These are phyloP conservation scores for Annulohypoxylon nitens DNA, from an alignment of 495 filamentous ascomycete species.

Conservation along the genomic window DNA sequence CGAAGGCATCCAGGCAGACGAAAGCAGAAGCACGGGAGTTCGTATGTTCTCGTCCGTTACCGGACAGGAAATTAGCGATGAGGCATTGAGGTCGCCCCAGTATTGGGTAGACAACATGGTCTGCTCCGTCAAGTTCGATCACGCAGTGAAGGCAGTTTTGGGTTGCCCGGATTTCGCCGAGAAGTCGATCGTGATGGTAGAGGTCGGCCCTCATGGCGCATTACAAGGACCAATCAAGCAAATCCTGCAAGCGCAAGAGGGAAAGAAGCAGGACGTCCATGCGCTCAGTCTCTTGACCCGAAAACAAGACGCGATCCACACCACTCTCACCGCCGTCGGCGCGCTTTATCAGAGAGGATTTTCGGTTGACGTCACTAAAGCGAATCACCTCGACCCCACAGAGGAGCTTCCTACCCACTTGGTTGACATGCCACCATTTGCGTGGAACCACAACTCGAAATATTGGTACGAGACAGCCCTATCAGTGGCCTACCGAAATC, in stretches of 20 bases:
- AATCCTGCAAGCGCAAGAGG: constrained; percentile 51
- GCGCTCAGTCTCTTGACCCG: constrained; percentile 46
- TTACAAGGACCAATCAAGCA: constrained; percentile 65
- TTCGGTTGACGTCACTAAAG: constrained; percentile 56
- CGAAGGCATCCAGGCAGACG: constrained; percentile 28
- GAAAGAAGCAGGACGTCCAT: constrained; percentile 26
- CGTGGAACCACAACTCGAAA: constrained; percentile 57
- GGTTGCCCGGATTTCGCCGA: constrained; percentile 26
- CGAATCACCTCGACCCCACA: constrained; percentile 44
- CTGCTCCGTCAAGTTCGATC: constrained; percentile 56
- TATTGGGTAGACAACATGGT: constrained; percentile 62
- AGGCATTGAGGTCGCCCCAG: constrained; percentile 46
- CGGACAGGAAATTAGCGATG: constrained; percentile 48
- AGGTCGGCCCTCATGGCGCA: constrained; percentile 70
- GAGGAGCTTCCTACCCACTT: constrained; percentile 42
- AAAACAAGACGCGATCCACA: constrained; percentile 49
- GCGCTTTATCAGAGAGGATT: constrained; percentile 54
- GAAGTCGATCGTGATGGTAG: constrained; percentile 55
- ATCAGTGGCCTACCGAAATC: constrained; percentile 58
- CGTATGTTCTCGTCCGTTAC: constrained; percentile 59
- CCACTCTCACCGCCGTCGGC: constrained; percentile 50
- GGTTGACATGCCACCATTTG: constrained; percentile 52
- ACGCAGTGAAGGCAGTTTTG: constrained; percentile 48
- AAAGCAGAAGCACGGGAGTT: constrained; percentile 25
- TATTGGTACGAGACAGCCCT: constrained; percentile 58